Base-by-base conservation (phyloP, 352 stramenopile genomes). In the Globisporangium takayamanum region DNA sequence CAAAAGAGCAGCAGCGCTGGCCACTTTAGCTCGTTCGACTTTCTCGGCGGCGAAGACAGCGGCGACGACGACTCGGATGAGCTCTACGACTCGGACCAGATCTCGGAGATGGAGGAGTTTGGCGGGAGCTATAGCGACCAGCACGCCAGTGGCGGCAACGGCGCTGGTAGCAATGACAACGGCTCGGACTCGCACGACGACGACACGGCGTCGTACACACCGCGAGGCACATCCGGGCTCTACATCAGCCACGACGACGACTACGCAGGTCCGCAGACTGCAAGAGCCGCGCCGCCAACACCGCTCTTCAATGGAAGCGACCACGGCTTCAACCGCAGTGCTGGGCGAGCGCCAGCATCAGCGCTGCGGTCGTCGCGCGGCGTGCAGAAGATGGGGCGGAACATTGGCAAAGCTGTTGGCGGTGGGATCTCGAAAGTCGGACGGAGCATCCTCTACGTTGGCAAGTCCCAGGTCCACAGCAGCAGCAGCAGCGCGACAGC, bases 41-140 rank as follows among this genome's bases (percentile, higher is more conserved):
- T 92, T 37, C 77, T 94, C 42, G 82, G 82, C 5, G 84, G 84
- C 7, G 84, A 89, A 74, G 80, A 94, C 55, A 94, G 84, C 51
- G 80, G 84, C 0, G 81, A 94, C 0, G 81, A 94, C 42, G 77
- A 87, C 51, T 91, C 80, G 18, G 80, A 90, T 55, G 80, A 84
- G 11, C 53, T 81, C 0, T 89, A 92, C 60, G 82, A 89, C 50
- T 92, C 80, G 5, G 74, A 84, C 36, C 73, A 89, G 47, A 74
- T 92, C 20, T 85, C 77, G 0, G 82, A 87, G 53, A 80, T 88
- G 75, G 81, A 89, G 16, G 72, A 86, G 47, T 81, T 78, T 49
- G 76, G 72, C 28, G 80, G 69, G 33, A 80, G 69, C 14, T 84
- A 78, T 48, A 39, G 33, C 33, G 33, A 39, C 10, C 33, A 5